phyloP scores from a whole-genome alignment of 306 rosid species.

The Prunus armeniaca region DNA sequence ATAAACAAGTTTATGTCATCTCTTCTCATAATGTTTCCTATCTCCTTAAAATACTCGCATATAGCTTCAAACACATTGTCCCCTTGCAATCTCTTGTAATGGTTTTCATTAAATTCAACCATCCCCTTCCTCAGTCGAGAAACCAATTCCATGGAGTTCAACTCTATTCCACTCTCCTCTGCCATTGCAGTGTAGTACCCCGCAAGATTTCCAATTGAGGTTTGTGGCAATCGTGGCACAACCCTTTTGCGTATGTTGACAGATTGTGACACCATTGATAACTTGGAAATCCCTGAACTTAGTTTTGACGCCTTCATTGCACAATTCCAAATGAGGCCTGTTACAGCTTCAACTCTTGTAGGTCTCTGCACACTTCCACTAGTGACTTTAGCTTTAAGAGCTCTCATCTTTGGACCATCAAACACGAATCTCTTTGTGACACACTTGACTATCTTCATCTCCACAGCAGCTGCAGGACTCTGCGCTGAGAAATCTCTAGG shows the following conservation, averaged over 20 bases:
- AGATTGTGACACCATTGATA: constrained; percentile 28
- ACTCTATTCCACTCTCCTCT: neutral
- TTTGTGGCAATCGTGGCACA: constrained; percentile 18
- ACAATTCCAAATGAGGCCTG: constrained; percentile 46
- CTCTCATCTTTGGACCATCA: constrained; percentile 15
- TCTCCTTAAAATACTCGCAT: neutral
- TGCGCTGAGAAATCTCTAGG: constrained; percentile 9
- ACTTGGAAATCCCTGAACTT: constrained; percentile 10
- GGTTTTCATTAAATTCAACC: neutral
- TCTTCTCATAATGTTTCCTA: neutral
- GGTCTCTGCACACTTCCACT: constrained; percentile 9
- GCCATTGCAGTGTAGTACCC: constrained; percentile 3
- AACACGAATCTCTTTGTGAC: constrained; percentile 39
- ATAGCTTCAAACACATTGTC: neutral
- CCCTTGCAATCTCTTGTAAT: neutral
- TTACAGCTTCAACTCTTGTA: constrained; percentile 35
- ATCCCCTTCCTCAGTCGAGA: constrained; percentile 3
- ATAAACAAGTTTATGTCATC: neutral
- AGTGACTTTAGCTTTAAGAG: constrained; percentile 23
- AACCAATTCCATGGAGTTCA: neutral
- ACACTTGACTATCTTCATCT: constrained; percentile 4
- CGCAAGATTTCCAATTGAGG: constrained; percentile 35
- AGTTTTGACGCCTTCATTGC: constrained; percentile 16
- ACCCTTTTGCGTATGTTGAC: constrained; percentile 33
- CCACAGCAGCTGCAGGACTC: neutral